Evolutionary conservation across 495 filamentous ascomycete genomes (phyloP).

Genomic region (Neurospora sp.): DNA sequence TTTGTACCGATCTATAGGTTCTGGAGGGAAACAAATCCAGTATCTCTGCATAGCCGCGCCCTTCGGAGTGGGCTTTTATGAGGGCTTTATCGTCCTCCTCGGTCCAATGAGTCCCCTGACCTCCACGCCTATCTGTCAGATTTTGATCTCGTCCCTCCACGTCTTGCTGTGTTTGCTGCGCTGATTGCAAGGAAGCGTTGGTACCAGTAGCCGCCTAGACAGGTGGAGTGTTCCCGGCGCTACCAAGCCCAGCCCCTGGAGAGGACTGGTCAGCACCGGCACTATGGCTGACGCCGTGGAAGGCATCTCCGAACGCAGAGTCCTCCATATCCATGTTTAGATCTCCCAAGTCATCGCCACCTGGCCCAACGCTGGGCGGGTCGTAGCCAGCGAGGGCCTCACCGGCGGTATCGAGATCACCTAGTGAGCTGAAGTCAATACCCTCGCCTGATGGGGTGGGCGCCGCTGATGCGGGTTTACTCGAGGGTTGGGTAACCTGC

Average conservation of each 20-base stretch:
- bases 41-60: background rate
- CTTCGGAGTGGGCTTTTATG: background rate
- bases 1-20: background rate
- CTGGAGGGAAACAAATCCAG: background rate
- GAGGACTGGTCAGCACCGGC: background rate
- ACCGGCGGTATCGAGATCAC: constrained; percentile 41
- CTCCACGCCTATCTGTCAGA: background rate
- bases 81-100: background rate
- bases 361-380: constrained; percentile 17
- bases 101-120: background rate
- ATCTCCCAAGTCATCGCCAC: constrained; percentile 29
- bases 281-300: constrained; percentile 35
- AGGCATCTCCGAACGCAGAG: constrained; percentile 47
- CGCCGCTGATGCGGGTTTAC: constrained; percentile 29
- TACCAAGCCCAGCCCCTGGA: background rate
- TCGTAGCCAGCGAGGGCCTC: constrained; percentile 38
- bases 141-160: background rate
- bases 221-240: background rate
- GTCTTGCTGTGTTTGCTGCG: background rate
- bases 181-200: background rate
- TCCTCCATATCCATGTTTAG: constrained; percentile 43
- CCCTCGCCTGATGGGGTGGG: constrained; percentile 24
- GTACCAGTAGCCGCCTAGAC: background rate
- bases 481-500: constrained; percentile 8
- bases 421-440: constrained; percentile 41